phyloP scores from a whole-genome alignment of 2,329 filamentous ascomycete species.

The Knufia fluminis region DNA sequence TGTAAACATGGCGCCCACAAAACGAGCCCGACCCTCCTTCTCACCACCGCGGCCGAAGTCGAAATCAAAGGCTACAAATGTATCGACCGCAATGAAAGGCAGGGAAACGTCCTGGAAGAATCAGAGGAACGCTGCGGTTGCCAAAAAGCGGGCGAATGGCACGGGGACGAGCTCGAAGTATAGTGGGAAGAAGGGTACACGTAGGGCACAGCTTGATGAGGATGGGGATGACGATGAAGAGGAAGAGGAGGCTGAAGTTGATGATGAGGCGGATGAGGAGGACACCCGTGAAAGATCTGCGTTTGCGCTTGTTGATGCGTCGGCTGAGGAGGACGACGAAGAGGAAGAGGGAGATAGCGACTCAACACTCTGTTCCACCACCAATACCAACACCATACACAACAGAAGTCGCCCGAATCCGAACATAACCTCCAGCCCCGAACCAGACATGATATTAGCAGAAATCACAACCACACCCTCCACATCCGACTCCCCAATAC shows the following conservation, averaged over 20 bases:
- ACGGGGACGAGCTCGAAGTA: slow-evolving; percentile 4
- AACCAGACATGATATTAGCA: slow-evolving; percentile 41
- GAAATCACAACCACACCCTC: slow-evolving; percentile 28
- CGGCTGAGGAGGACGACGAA: slow-evolving; percentile 8
- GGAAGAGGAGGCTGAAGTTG: no score
- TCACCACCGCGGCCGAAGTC: slow-evolving; percentile 34
- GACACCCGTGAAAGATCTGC: slow-evolving; percentile 1
- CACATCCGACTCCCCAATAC: slow-evolving; percentile 44
- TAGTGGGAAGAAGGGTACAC: not conserved
- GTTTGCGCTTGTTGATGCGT: slow-evolving; percentile 2
- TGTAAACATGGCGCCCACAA: slow-evolving; percentile 23
- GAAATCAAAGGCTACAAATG: slow-evolving; percentile 18
- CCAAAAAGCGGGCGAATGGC: not conserved
- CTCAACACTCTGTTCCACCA: no score
- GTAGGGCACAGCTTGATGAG: not conserved
- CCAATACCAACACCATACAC: no score
- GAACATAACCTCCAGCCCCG: slow-evolving; percentile 28
- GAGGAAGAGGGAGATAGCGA: slow-evolving; percentile 9
- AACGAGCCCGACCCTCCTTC: slow-evolving; percentile 35
- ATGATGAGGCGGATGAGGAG: slow-evolving; percentile 4
- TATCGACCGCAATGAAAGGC: not conserved
- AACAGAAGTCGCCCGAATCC: slow-evolving; percentile 37
- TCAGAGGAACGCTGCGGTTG: not conserved
- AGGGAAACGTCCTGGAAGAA: not conserved
- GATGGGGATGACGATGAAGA: not conserved